A percentile compares a stretch with the other conserved stretches of the same genome.
These are phyloP conservation scores for Leishmania aethiopica DNA, from an alignment of 208 protist genomes.

Conservation along the genomic window DNA sequence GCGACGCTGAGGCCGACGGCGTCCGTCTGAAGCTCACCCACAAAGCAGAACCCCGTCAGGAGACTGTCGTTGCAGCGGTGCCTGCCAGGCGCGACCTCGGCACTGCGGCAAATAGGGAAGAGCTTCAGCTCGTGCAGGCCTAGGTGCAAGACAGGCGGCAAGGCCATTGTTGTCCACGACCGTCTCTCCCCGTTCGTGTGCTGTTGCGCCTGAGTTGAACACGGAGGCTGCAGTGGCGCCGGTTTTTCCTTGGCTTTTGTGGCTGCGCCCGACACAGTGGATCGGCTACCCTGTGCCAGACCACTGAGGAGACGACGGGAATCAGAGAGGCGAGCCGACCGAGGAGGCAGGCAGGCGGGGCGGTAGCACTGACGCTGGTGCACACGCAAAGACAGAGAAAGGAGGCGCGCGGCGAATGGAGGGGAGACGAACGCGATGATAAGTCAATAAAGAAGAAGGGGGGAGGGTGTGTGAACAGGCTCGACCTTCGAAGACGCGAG, in stretches of 20 bases:
- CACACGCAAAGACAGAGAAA: background rate
- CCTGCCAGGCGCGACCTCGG: background rate
- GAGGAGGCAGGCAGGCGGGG: background rate
- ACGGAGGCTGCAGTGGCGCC: background rate
- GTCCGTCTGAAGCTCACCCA: slow-evolving; percentile 45
- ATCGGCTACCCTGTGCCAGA: background rate
- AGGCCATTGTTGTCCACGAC: slow-evolving; percentile 1
- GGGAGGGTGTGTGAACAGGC: background rate
- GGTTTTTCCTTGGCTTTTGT: background rate
- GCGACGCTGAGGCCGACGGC: background rate
- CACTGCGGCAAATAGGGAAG: slow-evolving; percentile 13
- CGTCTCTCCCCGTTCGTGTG: background rate
- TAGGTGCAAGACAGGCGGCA: slow-evolving; percentile 20
- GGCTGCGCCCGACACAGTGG: background rate
- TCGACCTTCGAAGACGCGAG: background rate
- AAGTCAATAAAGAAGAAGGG: background rate
- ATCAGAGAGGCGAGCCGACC: background rate
- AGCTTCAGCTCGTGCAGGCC: slow-evolving; percentile 21
- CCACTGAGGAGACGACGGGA: background rate
- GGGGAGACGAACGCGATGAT: background rate
- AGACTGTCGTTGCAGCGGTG: slow-evolving; percentile 36
- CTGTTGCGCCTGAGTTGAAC: background rate
- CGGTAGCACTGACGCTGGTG: background rate
- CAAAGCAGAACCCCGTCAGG: slow-evolving; percentile 53
- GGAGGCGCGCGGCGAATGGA: background rate